These are phyloP conservation scores for Ophiorrhiza pumila DNA, from an alignment of 257 asterid genomes.

Conservation along the genomic window DNA sequence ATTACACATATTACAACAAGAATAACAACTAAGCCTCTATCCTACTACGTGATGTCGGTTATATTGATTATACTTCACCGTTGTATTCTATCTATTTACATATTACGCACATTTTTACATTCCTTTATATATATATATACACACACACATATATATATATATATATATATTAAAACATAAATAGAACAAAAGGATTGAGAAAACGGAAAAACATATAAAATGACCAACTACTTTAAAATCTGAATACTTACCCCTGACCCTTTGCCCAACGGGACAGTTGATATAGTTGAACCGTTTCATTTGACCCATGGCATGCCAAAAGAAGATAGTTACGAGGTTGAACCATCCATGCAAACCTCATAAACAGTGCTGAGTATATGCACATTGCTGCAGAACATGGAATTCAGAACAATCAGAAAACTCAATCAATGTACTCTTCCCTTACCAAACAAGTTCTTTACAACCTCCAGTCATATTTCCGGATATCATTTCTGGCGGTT, in stretches of 20 bases:
- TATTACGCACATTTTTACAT: too few species aligned
- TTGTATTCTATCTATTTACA: too few species aligned
- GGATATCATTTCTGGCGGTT: slow-evolving; percentile 92
- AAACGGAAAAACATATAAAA: not conserved
- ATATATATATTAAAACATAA: too few species aligned
- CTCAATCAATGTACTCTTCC: not conserved
- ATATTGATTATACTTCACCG: too few species aligned
- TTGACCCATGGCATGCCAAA: slow-evolving; percentile 84
- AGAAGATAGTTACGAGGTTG: slow-evolving; percentile 86
- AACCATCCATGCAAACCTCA: slow-evolving; percentile 99
- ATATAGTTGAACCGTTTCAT: slow-evolving; percentile 81
- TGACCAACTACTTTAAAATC: not conserved
- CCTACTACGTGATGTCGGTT: too few species aligned
- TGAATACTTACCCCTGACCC: slow-evolving; percentile 66
- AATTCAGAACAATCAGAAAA: slow-evolving; percentile 9
- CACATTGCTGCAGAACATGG: slow-evolving; percentile 70
- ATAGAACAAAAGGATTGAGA: too few species aligned
- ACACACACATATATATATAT: too few species aligned
- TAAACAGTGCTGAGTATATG: slow-evolving; percentile 75
- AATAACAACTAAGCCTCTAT: too few species aligned
- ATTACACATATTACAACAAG: too few species aligned
- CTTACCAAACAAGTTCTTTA: not conserved
- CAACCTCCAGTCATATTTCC: slow-evolving; percentile 88
- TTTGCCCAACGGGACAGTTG: slow-evolving; percentile 87
- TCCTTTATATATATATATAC: too few species aligned